Conservation (phyloP, 306 rosid genomes). For the Inga oerstediana region DNA sequence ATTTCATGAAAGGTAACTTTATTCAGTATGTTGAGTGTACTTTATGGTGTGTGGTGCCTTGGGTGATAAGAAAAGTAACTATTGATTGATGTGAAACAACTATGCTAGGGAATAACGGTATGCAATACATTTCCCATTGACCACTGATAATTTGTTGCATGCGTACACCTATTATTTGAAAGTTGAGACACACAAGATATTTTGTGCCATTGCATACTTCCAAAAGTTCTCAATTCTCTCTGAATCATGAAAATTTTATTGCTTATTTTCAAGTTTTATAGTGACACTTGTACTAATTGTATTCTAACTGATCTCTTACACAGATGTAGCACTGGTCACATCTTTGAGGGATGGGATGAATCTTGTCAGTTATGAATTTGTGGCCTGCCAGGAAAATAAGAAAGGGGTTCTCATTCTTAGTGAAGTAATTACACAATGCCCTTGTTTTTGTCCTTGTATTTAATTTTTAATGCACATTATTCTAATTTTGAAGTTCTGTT, state of each 20-base stretch:
- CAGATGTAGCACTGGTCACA: conserved; percentile 79
- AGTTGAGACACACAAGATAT: conserved; percentile 1
- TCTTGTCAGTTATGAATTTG: conserved; percentile 90
- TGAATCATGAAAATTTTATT: background rate
- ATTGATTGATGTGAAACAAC: conserved; percentile 1
- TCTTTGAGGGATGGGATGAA: conserved; percentile 94
- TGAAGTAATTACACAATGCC: conserved; percentile 43
- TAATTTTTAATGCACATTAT: conserved; percentile 19
- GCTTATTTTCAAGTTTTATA: background rate
- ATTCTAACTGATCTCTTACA: conserved; percentile 5
- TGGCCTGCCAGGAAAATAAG: conserved; percentile 87
- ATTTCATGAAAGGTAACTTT: background rate
- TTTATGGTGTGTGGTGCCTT: conserved; percentile 29
- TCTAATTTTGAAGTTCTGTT: conserved; percentile 4
- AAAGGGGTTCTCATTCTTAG: conserved; percentile 84
- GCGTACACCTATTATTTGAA: background rate
- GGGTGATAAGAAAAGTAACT: background rate
- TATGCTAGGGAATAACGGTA: conserved; percentile 1
- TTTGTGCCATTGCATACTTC: conserved; percentile 14
- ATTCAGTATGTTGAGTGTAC: background rate
- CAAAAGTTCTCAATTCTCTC: conserved; percentile 22
- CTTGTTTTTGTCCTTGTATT: conserved; percentile 15
- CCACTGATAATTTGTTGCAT: conserved; percentile 1
- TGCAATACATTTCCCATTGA: background rate
- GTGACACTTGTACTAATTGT: background rate